Conservation (phyloP, 2,329 filamentous ascomycete genomes). For the Microdochium trichocladiopsis region DNA sequence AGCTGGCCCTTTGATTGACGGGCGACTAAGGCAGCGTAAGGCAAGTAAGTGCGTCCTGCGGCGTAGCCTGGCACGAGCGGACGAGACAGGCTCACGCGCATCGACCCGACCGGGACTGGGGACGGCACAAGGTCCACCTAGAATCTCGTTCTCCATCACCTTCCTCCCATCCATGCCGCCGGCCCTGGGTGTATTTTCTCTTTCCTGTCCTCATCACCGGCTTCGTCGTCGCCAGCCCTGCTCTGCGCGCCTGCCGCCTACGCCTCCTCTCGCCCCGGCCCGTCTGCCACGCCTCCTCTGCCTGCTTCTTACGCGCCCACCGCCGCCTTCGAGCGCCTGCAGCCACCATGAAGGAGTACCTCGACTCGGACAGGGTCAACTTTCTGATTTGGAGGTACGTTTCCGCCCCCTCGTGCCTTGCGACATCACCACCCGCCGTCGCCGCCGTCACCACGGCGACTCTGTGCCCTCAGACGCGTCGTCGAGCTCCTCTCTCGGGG, state of each 20-base stretch:
- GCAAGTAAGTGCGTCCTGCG: too few species aligned
- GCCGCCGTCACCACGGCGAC: slow-evolving; percentile 5
- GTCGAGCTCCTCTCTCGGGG: background rate
- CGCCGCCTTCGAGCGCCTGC: slow-evolving; percentile 8
- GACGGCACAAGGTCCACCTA: too few species aligned
- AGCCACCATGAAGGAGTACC: slow-evolving; percentile 50
- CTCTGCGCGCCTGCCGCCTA: background rate
- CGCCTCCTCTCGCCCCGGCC: background rate
- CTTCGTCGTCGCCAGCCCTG: background rate
- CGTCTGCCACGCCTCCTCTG: background rate
- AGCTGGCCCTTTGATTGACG: too few species aligned
- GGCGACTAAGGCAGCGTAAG: too few species aligned
- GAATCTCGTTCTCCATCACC: background rate
- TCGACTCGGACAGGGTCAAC: slow-evolving; percentile 62
- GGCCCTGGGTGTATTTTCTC: background rate
- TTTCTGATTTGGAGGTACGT: slow-evolving; percentile 66
- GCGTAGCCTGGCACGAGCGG: too few species aligned
- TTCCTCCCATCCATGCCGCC: background rate
- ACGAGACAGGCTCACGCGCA: too few species aligned
- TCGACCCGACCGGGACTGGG: too few species aligned
- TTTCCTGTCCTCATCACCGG: background rate
- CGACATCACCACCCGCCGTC: slow-evolving; percentile 11
- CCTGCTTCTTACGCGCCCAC: slow-evolving; percentile 1
- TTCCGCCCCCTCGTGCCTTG: slow-evolving; percentile 17
- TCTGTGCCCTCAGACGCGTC: background rate